Evolutionary conservation across 495 filamentous ascomycete genomes (phyloP).

Genomic region (Glutinoglossum americanum): DNA sequence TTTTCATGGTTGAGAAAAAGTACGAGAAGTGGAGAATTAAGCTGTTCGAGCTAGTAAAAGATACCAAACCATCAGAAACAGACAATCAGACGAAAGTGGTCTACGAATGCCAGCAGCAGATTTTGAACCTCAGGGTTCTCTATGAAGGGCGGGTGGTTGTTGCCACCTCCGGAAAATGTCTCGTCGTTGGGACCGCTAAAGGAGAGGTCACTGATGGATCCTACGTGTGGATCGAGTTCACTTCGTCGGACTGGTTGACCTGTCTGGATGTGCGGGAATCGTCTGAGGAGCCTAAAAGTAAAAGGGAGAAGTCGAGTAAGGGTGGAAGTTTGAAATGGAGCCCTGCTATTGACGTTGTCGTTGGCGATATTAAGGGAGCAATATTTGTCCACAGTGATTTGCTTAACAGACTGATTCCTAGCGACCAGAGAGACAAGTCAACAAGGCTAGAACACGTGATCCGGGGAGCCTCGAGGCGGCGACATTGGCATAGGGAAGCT

Average conservation of each 20-base stretch:
- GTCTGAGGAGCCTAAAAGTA: background rate
- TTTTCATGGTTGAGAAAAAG: conserved; percentile 2
- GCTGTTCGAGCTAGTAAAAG: background rate
- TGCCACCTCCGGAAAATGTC: conserved; percentile 11
- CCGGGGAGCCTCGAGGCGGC: conserved; percentile 16
- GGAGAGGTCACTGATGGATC: conserved; percentile 1
- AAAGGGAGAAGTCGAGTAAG: conserved; percentile 11
- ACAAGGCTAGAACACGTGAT: conserved; percentile 6
- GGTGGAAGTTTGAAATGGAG: conserved; percentile 11
- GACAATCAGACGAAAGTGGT: conserved; percentile 11
- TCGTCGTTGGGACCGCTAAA: conserved; percentile 8
- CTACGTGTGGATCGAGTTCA: conserved; percentile 31
- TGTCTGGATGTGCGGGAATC: conserved; percentile 30
- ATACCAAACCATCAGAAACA: background rate
- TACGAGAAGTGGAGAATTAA: background rate
- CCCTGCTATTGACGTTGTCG: conserved; percentile 37
- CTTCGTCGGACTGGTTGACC: conserved; percentile 29
- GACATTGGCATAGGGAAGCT: conserved; percentile 82
- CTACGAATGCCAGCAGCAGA: conserved; percentile 15
- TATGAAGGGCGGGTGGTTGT: conserved; percentile 18
- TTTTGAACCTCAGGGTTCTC: conserved; percentile 17
- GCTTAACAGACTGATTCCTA: conserved; percentile 27
- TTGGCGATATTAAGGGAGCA: conserved; percentile 52
- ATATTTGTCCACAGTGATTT: conserved; percentile 64
- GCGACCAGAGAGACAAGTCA: conserved; percentile 7